phyloP scores from a whole-genome alignment of 495 filamentous ascomycete genomes.

The Penicillium turbatum region DNA sequence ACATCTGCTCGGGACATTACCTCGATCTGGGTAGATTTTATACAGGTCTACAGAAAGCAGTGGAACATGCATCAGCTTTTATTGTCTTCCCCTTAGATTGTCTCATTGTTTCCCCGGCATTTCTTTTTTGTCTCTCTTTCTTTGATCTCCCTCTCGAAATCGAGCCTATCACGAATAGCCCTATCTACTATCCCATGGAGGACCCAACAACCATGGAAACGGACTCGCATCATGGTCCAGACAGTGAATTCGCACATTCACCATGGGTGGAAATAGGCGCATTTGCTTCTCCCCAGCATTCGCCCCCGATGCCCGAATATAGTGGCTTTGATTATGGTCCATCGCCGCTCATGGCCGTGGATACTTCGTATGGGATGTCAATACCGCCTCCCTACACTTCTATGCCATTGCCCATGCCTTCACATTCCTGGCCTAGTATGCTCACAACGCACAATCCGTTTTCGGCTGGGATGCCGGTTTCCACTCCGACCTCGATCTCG shows the following conservation, averaged over 20 bases:
- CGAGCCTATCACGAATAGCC: slow-evolving; percentile 11
- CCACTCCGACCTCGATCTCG: slow-evolving; percentile 52
- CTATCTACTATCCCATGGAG: slow-evolving; percentile 17
- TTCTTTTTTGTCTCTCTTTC: slow-evolving; percentile 12
- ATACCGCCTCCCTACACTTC: slow-evolving; percentile 46
- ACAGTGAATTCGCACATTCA: slow-evolving; percentile 48
- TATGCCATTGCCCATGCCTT: slow-evolving; percentile 62
- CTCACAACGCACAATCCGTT: slow-evolving; percentile 44
- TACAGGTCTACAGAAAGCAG: slow-evolving; percentile 17
- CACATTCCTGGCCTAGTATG: slow-evolving; percentile 68
- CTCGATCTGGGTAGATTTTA: slow-evolving; percentile 9
- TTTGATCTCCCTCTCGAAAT: slow-evolving; percentile 4
- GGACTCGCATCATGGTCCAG: slow-evolving; percentile 41
- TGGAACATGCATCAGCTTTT: slow-evolving; percentile 36
- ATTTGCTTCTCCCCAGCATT: slow-evolving; percentile 43
- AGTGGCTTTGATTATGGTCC: slow-evolving; percentile 39
- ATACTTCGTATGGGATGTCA: slow-evolving; percentile 40
- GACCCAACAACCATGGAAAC: slow-evolving; percentile 37
- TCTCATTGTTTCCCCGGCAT: slow-evolving; percentile 23
- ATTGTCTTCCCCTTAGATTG: slow-evolving; percentile 32
- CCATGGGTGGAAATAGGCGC: slow-evolving; percentile 50
- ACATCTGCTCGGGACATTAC: slow-evolving; percentile 5
- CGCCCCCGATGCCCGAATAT: slow-evolving; percentile 42
- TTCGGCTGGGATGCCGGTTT: slow-evolving; percentile 35
- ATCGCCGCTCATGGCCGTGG: slow-evolving; percentile 35